Evolutionary conservation across 1,284 basidiomycete genomes (phyloP).

Genomic region (Cutaneotrichosporon sp.): DNA sequence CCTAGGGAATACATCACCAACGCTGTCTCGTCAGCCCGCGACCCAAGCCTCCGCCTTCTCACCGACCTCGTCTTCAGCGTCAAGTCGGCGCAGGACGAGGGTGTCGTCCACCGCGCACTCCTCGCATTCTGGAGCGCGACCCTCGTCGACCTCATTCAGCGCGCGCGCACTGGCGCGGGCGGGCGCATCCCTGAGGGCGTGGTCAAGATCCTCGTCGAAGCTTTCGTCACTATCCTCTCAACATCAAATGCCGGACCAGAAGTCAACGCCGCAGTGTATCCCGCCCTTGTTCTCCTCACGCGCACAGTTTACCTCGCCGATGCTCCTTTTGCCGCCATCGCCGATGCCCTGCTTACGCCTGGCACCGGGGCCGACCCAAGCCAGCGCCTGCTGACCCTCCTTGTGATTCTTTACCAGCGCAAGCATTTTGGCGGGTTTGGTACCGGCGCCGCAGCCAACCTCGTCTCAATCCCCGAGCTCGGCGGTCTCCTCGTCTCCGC

Average conservation of each 20-base stretch:
- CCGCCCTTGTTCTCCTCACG: slow-evolving; percentile 44
- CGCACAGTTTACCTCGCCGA: slow-evolving; percentile 41
- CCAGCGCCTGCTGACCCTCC: slow-evolving; percentile 42
- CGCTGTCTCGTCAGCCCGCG: slow-evolving; percentile 53
- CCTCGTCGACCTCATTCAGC: slow-evolving; percentile 71
- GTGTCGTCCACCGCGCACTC: slow-evolving; percentile 63
- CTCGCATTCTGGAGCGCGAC: slow-evolving; percentile 79
- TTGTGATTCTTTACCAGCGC: slow-evolving; percentile 44
- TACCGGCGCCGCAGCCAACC: slow-evolving; percentile 19
- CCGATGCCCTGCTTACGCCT: slow-evolving; percentile 35
- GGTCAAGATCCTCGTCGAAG: slow-evolving; percentile 47
- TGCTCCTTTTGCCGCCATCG: slow-evolving; percentile 38
- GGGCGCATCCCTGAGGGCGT: slow-evolving; percentile 32
- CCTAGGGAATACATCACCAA: slow-evolving; percentile 67
- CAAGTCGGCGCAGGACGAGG: slow-evolving; percentile 54
- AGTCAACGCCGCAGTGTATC: slow-evolving; percentile 46
- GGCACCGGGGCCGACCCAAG: slow-evolving; percentile 39
- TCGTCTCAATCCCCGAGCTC: slow-evolving; percentile 31
- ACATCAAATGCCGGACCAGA: slow-evolving; percentile 34
- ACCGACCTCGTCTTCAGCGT: slow-evolving; percentile 54
- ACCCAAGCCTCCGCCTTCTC: slow-evolving; percentile 57
- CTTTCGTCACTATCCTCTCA: slow-evolving; percentile 36
- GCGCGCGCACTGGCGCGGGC: slow-evolving; percentile 38
- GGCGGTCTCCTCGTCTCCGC: slow-evolving; percentile 36
- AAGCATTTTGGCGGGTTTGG: slow-evolving; percentile 34